Evolutionary conservation across 1,284 basidiomycete species (phyloP).

Genomic region (Fomes fomentarius): DNA sequence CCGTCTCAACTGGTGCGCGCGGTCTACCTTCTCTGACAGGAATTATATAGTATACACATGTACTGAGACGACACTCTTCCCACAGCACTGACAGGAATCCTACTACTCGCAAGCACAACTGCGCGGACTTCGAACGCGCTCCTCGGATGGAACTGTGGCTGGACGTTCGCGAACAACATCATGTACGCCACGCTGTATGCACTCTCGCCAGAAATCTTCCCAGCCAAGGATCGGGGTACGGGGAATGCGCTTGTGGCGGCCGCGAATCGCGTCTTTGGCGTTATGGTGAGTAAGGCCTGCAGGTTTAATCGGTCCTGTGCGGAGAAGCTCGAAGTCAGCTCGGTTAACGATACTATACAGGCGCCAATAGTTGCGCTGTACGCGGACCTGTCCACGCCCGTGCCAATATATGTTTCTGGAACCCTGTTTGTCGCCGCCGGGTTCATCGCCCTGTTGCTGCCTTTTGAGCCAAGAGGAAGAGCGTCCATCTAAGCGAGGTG

Average conservation of each 20-base stretch:
- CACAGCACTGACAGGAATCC: slow-evolving; percentile 63
- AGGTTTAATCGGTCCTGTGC: too few species aligned
- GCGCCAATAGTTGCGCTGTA: slow-evolving; percentile 70
- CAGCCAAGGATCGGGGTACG: slow-evolving; percentile 71
- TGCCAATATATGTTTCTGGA: slow-evolving; percentile 75
- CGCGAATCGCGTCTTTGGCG: slow-evolving; percentile 63
- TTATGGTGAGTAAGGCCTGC: slow-evolving; percentile 46
- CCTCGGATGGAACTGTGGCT: slow-evolving; percentile 75
- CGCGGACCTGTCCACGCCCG: slow-evolving; percentile 58
- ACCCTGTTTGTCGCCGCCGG: slow-evolving; percentile 66
- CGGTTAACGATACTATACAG: slow-evolving; percentile 35
- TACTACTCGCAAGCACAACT: slow-evolving; percentile 70
- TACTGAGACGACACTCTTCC: too few species aligned
- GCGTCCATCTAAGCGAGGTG: slow-evolving; percentile 64
- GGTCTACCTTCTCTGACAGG: background rate
- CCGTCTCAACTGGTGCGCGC: slow-evolving; percentile 55
- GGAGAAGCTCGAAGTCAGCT: too few species aligned
- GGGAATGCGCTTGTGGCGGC: slow-evolving; percentile 68
- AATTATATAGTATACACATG: background rate
- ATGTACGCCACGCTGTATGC: slow-evolving; percentile 78
- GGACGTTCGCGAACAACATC: slow-evolving; percentile 62
- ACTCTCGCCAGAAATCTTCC: slow-evolving; percentile 68
- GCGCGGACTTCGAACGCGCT: slow-evolving; percentile 62
- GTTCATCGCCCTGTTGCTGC: slow-evolving; percentile 65
- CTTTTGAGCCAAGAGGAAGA: slow-evolving; percentile 71